Base-by-base conservation (phyloP, 2,329 filamentous ascomycete genomes). In the Chaetomium strumarium region DNA sequence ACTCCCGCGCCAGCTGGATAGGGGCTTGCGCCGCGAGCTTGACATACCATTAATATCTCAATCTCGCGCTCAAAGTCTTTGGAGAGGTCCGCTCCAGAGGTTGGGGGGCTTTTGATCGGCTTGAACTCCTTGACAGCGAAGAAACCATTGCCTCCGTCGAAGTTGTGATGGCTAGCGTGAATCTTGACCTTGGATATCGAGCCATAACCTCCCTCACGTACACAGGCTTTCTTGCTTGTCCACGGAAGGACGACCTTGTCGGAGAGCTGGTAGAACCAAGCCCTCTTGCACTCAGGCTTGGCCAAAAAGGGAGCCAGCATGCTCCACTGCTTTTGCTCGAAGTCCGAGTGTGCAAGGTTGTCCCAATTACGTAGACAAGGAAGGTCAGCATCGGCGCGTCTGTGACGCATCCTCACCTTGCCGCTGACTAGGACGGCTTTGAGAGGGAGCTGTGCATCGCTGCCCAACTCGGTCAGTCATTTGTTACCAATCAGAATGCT, bases 121-220 rank as follows among this genome's bases (percentile, higher is more conserved):
- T 16, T 53, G 49, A 55, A 44, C 19, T 50, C 46, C 20, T 55
- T 55, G 37, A 55, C 16, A 6, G 53, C 53, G 33, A 55, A 55
- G 2, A n/a, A 19, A 13, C 42, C 33, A 14, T 34, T 37, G 41
- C 29, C 40, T 8, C 34, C 16, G 8, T 37, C 52, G 38, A 55
- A 55, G 38, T 47, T 55, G 50, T 55, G 46, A 38, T 55, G 49
- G 13, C 39, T 36, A 0, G 49, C 31, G 9, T 55, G 49, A 11
- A 55, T 52, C 29, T 47, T 14, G 10, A 55, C 29, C 29, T 39
- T 46, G 9, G 49, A 52, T 5, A 55, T 50, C 30, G n/a, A 50
- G 42, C 46, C 48, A 31, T 50, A 44, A 12, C 53, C 50, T 0
- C 46, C 46, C 2, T 47, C 34, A 20, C 42, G 41, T 8, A 43